A percentile compares a stretch with the other conserved stretches of the same genome.
phyloP scores from a whole-genome alignment of 495 filamentous ascomycete species.

The Neurospora sp. region DNA sequence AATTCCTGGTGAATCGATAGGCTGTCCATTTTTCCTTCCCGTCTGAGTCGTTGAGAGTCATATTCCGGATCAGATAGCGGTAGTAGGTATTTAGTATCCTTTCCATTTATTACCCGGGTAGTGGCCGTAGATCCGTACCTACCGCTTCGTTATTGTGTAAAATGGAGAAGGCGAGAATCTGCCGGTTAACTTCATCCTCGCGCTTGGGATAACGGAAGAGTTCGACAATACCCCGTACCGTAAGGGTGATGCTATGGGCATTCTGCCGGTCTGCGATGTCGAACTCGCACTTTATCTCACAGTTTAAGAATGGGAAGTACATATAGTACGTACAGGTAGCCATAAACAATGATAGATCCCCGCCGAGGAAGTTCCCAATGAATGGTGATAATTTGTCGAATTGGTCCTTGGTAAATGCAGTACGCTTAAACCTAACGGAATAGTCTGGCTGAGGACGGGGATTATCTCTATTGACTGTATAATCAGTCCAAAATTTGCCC shows the following conservation, averaged over 20 bases:
- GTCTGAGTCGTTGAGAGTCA: not conserved
- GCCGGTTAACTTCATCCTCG: constrained; percentile 26
- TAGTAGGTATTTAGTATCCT: constrained; percentile 6
- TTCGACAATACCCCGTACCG: constrained; percentile 26
- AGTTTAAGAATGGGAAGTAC: constrained; percentile 16
- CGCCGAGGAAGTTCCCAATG: constrained; percentile 8
- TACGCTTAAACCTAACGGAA: constrained; percentile 29
- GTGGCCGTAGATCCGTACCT: constrained; percentile 34
- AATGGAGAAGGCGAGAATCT: constrained; percentile 39
- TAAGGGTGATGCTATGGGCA: constrained; percentile 26
- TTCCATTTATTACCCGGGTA: constrained; percentile 14
- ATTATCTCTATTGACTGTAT: not conserved
- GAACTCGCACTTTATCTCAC: constrained; percentile 17
- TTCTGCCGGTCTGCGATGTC: constrained; percentile 10
- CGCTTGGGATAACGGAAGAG: constrained; percentile 23
- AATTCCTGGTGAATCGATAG: too few relatives aligned
- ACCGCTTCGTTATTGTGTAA: too few relatives aligned
- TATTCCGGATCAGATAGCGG: not conserved
- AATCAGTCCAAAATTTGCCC: too few relatives aligned
- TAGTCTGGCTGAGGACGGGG: constrained; percentile 33
- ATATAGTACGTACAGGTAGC: constrained; percentile 26
- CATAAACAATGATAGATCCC: constrained; percentile 7
- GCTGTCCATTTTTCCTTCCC: constrained; percentile 6
- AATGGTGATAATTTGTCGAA: constrained; percentile 28
- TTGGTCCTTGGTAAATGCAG: constrained; percentile 30